phyloP scores from a whole-genome alignment of 164 flowering plant species.

The Santalum album region DNA sequence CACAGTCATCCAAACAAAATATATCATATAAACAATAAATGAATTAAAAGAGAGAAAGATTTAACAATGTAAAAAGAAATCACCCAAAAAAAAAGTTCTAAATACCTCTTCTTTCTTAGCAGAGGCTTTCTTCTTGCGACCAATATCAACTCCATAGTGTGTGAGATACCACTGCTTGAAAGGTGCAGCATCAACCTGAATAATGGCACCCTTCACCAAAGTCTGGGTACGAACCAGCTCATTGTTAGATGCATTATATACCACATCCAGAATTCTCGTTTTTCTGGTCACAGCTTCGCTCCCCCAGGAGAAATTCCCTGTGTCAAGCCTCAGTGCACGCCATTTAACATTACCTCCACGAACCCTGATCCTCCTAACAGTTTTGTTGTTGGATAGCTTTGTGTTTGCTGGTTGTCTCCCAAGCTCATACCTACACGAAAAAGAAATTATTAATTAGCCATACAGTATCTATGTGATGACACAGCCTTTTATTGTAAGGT shows the following conservation, averaged over 20 bases:
- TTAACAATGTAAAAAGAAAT: too few relatives aligned
- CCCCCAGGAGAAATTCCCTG: constrained; percentile 26
- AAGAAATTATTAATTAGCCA: too few relatives aligned
- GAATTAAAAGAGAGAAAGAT: too few relatives aligned
- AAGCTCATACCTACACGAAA: constrained; percentile 25
- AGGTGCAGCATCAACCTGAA: constrained; percentile 27
- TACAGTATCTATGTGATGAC: too few relatives aligned
- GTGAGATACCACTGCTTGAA: constrained; percentile 28
- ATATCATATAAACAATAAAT: too few relatives aligned
- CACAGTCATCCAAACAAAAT: too few relatives aligned
- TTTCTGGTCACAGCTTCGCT: constrained; percentile 27
- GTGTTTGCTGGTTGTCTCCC: constrained; percentile 29
- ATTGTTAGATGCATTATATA: constrained; percentile 25
- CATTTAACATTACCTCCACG: constrained; percentile 29
- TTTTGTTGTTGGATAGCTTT: constrained; percentile 23
- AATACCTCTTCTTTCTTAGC: constrained; percentile 20
- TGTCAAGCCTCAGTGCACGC: constrained; percentile 24
- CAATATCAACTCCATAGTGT: constrained; percentile 26
- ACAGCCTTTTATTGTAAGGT: too few relatives aligned
- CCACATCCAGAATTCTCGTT: constrained; percentile 27
- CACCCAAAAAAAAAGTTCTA: too few relatives aligned
- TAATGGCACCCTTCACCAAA: constrained; percentile 22
- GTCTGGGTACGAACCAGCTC: constrained; percentile 26
- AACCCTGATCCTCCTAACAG: constrained; percentile 22
- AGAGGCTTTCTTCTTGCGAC: constrained; percentile 25